Conservation (phyloP, 2,329 filamentous ascomycete genomes). For the Fusarium musae region DNA sequence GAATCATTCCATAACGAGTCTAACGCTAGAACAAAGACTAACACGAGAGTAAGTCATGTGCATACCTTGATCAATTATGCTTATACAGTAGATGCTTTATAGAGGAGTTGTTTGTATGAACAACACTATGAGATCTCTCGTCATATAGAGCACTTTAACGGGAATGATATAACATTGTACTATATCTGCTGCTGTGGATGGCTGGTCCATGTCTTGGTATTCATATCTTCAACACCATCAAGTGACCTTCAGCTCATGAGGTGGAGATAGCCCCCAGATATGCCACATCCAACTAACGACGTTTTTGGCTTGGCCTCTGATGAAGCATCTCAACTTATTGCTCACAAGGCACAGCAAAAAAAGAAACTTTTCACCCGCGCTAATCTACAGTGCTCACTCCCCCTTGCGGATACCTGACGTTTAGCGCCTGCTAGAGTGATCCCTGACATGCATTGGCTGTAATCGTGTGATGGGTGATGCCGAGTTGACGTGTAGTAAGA, state of each 20-base stretch:
- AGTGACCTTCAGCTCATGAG: neutral
- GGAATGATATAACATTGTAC: too few species aligned
- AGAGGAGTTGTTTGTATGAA: neutral
- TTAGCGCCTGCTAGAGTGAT: conserved; percentile 23
- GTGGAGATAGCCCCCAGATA: conserved; percentile 29
- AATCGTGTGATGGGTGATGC: conserved; percentile 27
- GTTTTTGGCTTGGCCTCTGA: conserved; percentile 31
- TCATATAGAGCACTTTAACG: neutral
- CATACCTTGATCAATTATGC: neutral
- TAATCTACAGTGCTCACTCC: conserved; percentile 33
- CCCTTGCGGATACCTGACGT: conserved; percentile 27
- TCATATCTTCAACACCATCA: neutral
- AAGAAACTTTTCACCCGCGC: conserved; percentile 29
- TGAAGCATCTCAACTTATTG: conserved; percentile 21
- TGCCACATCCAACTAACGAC: conserved; percentile 20
- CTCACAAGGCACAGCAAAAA: conserved; percentile 32
- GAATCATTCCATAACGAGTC: conserved; percentile 35
- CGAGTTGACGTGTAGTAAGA: conserved; percentile 29
- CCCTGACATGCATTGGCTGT: conserved; percentile 13
- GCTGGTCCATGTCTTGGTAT: neutral
- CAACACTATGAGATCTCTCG: neutral
- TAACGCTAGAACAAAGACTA: conserved; percentile 14
- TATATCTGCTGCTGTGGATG: too few species aligned
- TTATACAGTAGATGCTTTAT: neutral
- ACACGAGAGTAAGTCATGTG: neutral